Base-by-base conservation (phyloP, 1,284 basidiomycete genomes). In the Malassezia caprae region DNA sequence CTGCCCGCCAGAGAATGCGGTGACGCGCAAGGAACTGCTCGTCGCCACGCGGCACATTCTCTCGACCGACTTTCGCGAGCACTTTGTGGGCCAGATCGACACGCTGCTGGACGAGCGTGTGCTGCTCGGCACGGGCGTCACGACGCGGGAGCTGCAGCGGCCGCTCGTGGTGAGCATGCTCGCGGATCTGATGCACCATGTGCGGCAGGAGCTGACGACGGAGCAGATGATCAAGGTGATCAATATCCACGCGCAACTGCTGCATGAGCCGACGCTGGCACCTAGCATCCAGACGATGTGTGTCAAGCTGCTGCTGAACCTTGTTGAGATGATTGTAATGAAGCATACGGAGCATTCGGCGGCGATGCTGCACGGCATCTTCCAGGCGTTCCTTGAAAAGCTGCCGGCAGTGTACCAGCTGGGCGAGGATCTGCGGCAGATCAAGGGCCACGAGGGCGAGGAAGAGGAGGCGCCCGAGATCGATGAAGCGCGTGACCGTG, bases 1-100 rank as follows among this genome's bases (percentile, higher is more conserved):
- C 74, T 91, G 90, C 67, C 93, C 94, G 19, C 81, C 86, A 0
- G 88, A 87, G 69, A 85, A 85, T 7, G 84, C 89, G n/a, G 78
- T 82, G 15, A 82, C 53, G 26, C 59, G 64, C 21, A 71, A 91
- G 86, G 94, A 99, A 75, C 79, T 98, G 37, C 83, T 96, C 75
- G 85, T 93, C 11, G 90, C 93, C 2, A 86, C 93, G 44, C 83
- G 94, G 19, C 93, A 98, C 76, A 82, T 98, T 31, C 82, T 93
- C 59, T 83, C 82, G 8, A 87, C 86, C 26, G 83, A 86, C 27
- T 84, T 90, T 68, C 82, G 90, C 45, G 82, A 84, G 34, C 85
- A 85, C 15, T 84, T 96, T 61, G 79, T 94, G 27, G 81, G 84
- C 1, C 84, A 89, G 65, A 82, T 98, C 53, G 88, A 94, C 75